Conservation (phyloP, 108 stramenopile genomes). For the Nitzschia putrida region DNA sequence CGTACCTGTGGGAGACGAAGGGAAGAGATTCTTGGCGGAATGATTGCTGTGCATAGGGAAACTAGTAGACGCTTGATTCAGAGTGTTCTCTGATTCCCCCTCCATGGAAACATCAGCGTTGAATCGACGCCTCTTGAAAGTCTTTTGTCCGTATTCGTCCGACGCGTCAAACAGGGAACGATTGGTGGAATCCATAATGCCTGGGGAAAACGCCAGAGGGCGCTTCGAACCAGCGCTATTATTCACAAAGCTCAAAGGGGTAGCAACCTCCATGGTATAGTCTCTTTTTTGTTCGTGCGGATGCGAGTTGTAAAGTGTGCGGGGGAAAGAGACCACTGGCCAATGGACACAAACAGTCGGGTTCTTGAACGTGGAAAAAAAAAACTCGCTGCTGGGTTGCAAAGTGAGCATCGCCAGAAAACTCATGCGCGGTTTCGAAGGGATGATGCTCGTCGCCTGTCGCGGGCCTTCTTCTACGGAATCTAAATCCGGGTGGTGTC, state of each 20-base stretch:
- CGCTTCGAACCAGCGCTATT: conserved; percentile 57
- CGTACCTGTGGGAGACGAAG: conserved; percentile 25
- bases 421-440: too few relatives aligned
- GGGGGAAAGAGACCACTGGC: too few relatives aligned
- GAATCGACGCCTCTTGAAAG: conserved; percentile 61
- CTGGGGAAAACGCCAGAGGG: conserved; percentile 56
- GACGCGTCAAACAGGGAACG: conserved; percentile 42
- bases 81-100: conserved; percentile 33
- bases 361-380: too few relatives aligned
- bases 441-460: too few relatives aligned
- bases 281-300: neutral
- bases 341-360: too few relatives aligned
- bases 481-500: too few relatives aligned
- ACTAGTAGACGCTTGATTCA: conserved; percentile 18
- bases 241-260: conserved; percentile 59
- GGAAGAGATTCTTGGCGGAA: conserved; percentile 8
- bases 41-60: conserved; percentile 23
- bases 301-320: too few relatives aligned
- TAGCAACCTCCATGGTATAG: conserved; percentile 71
- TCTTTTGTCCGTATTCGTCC: conserved; percentile 55
- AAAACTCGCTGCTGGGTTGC: too few relatives aligned
- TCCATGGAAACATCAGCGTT: conserved; percentile 45
- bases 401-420: too few relatives aligned
- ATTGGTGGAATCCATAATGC: conserved; percentile 37
- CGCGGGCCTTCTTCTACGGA: too few relatives aligned